Conservation (phyloP, 108 stramenopile species). For the Conticribra weissflogii region DNA sequence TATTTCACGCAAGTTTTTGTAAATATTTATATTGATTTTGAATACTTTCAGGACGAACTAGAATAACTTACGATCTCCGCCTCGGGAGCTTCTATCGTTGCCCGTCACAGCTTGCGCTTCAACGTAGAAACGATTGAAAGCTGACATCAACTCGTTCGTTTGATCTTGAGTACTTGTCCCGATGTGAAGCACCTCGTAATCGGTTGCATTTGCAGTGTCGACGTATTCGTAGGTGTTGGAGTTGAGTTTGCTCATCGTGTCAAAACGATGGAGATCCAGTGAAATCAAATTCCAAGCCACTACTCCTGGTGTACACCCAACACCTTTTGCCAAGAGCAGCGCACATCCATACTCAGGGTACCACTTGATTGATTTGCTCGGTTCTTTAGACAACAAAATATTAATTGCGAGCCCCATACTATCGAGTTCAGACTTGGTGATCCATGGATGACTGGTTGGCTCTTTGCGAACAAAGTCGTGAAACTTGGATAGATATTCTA, state of each 20-base stretch:
- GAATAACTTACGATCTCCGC: constrained; percentile 2
- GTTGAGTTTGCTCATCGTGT: constrained; percentile 8
- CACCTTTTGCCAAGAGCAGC: constrained; percentile 15
- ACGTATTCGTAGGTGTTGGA: constrained; percentile 15
- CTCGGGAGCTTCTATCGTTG: constrained; percentile 17
- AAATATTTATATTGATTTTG: no score
- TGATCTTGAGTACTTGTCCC: no score
- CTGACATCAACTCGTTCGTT: neutral
- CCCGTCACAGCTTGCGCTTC: constrained; percentile 15
- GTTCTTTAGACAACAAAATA: neutral
- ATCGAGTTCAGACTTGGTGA: constrained; percentile 11
- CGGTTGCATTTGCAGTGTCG: constrained; percentile 13
- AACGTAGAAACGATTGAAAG: constrained; percentile 6
- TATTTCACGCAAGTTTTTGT: no score
- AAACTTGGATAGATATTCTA: constrained; percentile 22
- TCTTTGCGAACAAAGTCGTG: neutral
- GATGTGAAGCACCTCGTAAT: constrained; percentile 33
- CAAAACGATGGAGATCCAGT: constrained; percentile 29
- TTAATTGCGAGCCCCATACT: constrained; percentile 8
- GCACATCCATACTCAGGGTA: constrained; percentile 45
- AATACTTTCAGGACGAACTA: no score
- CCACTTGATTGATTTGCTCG: constrained; percentile 24
- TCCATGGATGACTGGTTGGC: constrained; percentile 14
- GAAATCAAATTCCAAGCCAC: constrained; percentile 25
- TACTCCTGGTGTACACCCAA: constrained; percentile 12